These are phyloP conservation scores for Chrysoporthe deuterocubensis DNA, from an alignment of 2,329 filamentous ascomycete genomes.

Conservation along the genomic window DNA sequence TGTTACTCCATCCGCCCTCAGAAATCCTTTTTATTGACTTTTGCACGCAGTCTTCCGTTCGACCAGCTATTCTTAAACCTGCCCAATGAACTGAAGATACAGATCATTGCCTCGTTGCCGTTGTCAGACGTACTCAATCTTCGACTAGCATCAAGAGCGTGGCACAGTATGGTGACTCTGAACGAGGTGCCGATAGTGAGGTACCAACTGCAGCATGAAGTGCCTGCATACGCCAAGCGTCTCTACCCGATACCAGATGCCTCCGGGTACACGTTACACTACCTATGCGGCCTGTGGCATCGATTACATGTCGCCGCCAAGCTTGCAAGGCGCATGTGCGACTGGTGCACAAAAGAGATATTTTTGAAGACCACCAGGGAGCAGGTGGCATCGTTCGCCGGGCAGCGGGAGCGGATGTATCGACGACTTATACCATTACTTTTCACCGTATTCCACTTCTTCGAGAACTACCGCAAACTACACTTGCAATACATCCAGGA, in stretches of 20 bases:
- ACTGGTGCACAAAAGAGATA: slow-evolving; percentile 68
- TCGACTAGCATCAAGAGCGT: slow-evolving; percentile 60
- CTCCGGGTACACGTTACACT: slow-evolving; percentile 58
- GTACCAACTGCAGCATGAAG: slow-evolving; percentile 62
- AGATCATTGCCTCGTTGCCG: slow-evolving; percentile 63
- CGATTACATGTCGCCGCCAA: slow-evolving; percentile 67
- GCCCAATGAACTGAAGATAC: slow-evolving; percentile 65
- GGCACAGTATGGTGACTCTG: slow-evolving; percentile 62
- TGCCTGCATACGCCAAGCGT: slow-evolving; percentile 63
- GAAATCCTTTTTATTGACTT: slow-evolving; percentile 19
- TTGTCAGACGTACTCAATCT: slow-evolving; percentile 64
- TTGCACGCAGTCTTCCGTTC: slow-evolving; percentile 46
- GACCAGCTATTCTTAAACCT: slow-evolving; percentile 62
- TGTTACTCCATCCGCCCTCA: not conserved
- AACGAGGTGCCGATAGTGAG: slow-evolving; percentile 66
- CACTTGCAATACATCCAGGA: slow-evolving; percentile 61
- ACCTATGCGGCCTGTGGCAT: slow-evolving; percentile 68
- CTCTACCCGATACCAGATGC: slow-evolving; percentile 60
- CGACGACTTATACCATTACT: slow-evolving; percentile 65
- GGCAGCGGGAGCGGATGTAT: slow-evolving; percentile 66
- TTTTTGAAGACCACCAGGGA: slow-evolving; percentile 62
- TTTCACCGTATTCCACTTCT: slow-evolving; percentile 71
- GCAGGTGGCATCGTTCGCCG: slow-evolving; percentile 60
- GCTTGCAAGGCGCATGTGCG: slow-evolving; percentile 63
- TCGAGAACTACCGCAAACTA: slow-evolving; percentile 65